Evolutionary conservation across 345 rosid genomes (phyloP), one percentile per base, ranked within the genome.

Genomic region (Ailanthus altissimus): DNA sequence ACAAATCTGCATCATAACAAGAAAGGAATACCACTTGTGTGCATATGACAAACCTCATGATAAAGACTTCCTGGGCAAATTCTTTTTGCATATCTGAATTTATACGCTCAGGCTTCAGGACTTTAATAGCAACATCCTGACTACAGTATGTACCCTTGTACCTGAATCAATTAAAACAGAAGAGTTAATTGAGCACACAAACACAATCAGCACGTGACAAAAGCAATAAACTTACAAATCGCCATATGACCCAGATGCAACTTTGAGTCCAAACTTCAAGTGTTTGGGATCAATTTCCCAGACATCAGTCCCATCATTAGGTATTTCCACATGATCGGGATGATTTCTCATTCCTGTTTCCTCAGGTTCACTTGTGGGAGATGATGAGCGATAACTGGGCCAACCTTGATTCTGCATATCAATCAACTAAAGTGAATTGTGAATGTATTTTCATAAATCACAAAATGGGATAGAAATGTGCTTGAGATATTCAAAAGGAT

Each of bases 221-320:
- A 18, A 47, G 50, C 47, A 61, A 50, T 68, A 50, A 77, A 90
- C 99, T 92, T 90, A 95, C 99, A 95, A 74, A 82, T 93, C 98
- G 63, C 99, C 99, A 83, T 93, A 93, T 72, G 99, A 89, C 70
- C 99, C 99, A 78, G 98, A 93, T 70, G 99, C 99, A 80, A 95
- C 89, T 88, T 88, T 93, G 78, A 75, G 86, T 81, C 86, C 98
- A 74, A 92, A 91, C 85, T 88, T 87, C 78, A 96, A 80, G 75
- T 88, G 73, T 78, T 81, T 76, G 25, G 89, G 88, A 84, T 96
- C 91, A 76, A 96, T 87, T 88, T 96, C 99, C 99, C 99, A 96
- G 38, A 90, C 99, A 85, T 96, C 98, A 69, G 91, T 91, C 83
- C 98, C 97, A 74, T 93, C 99, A 78, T 74, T 83, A 63, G 98